Evolutionary conservation across 192 early-diverging fungal species (phyloP).

Genomic region (Kickxella alabastrina): DNA sequence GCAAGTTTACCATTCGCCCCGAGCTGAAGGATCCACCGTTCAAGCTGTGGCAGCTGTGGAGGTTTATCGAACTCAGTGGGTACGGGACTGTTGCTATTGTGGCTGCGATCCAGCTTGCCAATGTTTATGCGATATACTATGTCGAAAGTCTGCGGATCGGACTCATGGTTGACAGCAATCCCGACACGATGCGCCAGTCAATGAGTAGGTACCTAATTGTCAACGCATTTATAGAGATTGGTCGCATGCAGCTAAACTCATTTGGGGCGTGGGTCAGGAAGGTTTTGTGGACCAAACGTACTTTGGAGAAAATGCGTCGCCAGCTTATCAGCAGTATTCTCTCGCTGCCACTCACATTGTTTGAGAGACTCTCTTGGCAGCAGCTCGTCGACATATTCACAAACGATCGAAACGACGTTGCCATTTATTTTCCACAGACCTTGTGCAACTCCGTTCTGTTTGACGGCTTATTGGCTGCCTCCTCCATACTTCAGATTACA

Average conservation of each 20-base stretch:
- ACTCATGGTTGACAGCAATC: constrained; percentile 25
- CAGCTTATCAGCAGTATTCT: background rate
- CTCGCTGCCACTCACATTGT: constrained; percentile 6
- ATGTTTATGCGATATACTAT: constrained; percentile 8
- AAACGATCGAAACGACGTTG: background rate
- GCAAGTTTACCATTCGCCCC: background rate
- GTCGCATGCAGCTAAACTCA: constrained; percentile 2
- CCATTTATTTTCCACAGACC: background rate
- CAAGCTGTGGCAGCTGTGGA: constrained; percentile 5
- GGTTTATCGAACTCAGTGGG: constrained; percentile 8
- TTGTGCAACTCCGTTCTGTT: background rate
- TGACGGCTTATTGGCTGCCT: background rate
- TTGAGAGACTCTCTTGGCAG: constrained; percentile 25
- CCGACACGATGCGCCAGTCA: constrained; percentile 18
- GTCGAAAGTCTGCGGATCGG: constrained; percentile 13
- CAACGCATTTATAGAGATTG: constrained; percentile 14
- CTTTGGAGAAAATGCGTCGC: constrained; percentile 1
- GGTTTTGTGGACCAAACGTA: constrained; percentile 2
- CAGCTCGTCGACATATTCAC: background rate
- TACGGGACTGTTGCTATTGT: constrained; percentile 10
- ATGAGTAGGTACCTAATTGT: constrained; percentile 17
- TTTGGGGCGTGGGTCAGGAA: background rate
- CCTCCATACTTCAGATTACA: background rate
- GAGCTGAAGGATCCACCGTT: background rate
- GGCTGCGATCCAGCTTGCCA: constrained; percentile 4